These are phyloP conservation scores for Hyaloscypha finlandica DNA, from an alignment of 495 filamentous ascomycete species.

Conservation along the genomic window DNA sequence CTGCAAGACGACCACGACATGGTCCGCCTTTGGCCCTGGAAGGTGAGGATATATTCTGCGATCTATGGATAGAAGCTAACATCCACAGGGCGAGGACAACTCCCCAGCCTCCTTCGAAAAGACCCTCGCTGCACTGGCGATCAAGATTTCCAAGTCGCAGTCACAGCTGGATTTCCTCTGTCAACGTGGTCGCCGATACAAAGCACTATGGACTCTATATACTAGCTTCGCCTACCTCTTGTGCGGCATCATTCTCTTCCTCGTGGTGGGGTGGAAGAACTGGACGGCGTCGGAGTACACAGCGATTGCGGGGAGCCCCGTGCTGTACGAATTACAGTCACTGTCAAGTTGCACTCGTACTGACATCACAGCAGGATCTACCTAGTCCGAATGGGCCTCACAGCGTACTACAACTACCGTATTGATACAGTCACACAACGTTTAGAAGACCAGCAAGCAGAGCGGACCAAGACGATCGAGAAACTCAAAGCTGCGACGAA, in stretches of 20 bases:
- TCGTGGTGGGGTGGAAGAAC: slow-evolving; percentile 84
- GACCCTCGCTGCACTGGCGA: slow-evolving; percentile 74
- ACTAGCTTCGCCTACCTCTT: slow-evolving; percentile 86
- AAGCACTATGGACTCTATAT: slow-evolving; percentile 87
- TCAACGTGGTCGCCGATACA: slow-evolving; percentile 72
- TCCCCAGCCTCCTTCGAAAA: slow-evolving; percentile 94
- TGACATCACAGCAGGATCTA: slow-evolving; percentile 38
- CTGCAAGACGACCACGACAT: slow-evolving; percentile 42
- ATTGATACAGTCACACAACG: slow-evolving; percentile 64
- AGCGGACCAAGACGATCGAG: slow-evolving; percentile 85
- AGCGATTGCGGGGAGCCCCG: slow-evolving; percentile 74
- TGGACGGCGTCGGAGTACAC: slow-evolving; percentile 75
- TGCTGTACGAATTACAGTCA: slow-evolving; percentile 56
- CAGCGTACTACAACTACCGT: slow-evolving; percentile 78
- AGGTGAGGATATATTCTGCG: slow-evolving; percentile 46
- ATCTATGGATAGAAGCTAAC: slow-evolving; percentile 22
- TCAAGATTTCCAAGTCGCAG: slow-evolving; percentile 74
- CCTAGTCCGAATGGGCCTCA: slow-evolving; percentile 42
- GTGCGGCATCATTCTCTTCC: slow-evolving; percentile 72
- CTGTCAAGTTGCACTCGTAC: background rate
- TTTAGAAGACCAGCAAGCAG: slow-evolving; percentile 72
- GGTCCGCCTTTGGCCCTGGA: slow-evolving; percentile 85
- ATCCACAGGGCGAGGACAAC: slow-evolving; percentile 68
- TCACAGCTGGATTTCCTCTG: slow-evolving; percentile 71
- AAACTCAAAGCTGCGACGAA: slow-evolving; percentile 92